phyloP scores from a whole-genome alignment of 2,329 filamentous ascomycete species.

The Verticillium klebahnii region DNA sequence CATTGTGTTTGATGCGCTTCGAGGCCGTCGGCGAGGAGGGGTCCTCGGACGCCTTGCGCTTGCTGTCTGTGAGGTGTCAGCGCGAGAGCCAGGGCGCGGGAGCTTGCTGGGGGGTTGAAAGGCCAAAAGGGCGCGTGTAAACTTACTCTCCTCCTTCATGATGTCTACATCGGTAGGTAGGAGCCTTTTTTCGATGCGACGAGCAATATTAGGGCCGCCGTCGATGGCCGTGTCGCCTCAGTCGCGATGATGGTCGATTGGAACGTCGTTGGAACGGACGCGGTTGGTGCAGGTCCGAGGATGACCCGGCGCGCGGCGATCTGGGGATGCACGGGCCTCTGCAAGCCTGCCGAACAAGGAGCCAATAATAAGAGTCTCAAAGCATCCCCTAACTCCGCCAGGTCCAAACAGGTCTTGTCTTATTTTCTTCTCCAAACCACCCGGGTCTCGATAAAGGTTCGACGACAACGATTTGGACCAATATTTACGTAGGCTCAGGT shows the following conservation, averaged over 20 bases:
- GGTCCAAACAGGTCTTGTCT: too few relatives aligned
- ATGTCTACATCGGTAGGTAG: background rate
- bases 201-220: background rate
- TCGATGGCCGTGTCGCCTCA: background rate
- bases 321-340: background rate
- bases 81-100: background rate
- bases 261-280: background rate
- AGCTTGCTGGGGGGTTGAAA: background rate
- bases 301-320: background rate
- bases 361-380: background rate
- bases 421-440: too few relatives aligned
- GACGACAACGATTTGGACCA: background rate
- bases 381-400: too few relatives aligned
- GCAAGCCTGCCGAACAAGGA: background rate
- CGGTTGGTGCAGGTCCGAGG: background rate
- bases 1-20: slow-evolving; percentile 59
- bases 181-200: background rate
- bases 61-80: slow-evolving; percentile 34
- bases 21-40: slow-evolving; percentile 54
- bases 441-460: background rate
- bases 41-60: slow-evolving; percentile 71
- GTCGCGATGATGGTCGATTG: background rate
- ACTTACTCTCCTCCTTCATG: slow-evolving; percentile 35
- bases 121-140: background rate
- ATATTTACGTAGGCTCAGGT: too few relatives aligned